Percentiles rank a stretch among this genome's conserved stretches.
Conservation (phyloP, 441 rosid genomes). For the Iberis amara region DNA sequence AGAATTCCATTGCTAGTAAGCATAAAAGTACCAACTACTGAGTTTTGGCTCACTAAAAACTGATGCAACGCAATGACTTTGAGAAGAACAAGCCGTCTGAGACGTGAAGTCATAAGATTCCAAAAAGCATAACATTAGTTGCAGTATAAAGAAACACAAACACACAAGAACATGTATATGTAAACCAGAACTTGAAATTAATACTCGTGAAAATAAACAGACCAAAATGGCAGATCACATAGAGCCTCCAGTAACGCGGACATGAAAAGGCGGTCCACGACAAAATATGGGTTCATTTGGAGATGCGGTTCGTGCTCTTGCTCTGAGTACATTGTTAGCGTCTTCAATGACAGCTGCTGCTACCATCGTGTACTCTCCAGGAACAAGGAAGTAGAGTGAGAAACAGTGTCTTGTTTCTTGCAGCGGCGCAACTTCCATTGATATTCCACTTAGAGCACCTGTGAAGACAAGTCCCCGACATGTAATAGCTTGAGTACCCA, state of each 20-base stretch:
- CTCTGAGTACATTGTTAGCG: slow-evolving; percentile 75
- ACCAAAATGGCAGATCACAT: slow-evolving; percentile 26
- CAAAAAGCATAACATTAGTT: slow-evolving; percentile 6
- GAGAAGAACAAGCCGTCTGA: not conserved
- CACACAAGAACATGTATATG: slow-evolving; percentile 20
- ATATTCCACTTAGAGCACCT: slow-evolving; percentile 74
- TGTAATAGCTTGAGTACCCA: no score
- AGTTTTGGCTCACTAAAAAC: no score
- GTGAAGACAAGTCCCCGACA: slow-evolving; percentile 11
- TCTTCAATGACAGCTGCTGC: slow-evolving; percentile 89
- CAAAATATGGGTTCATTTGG: slow-evolving; percentile 84
- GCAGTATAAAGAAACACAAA: not conserved
- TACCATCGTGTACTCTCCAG: slow-evolving; percentile 82
- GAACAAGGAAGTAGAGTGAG: slow-evolving; percentile 81
- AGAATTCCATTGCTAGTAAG: no score
- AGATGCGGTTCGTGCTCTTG: slow-evolving; percentile 66
- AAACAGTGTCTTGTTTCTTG: slow-evolving; percentile 71
- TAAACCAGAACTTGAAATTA: slow-evolving; percentile 20
- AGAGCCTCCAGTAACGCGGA: slow-evolving; percentile 61
- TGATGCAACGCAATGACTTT: not conserved
- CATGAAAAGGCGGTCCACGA: slow-evolving; percentile 82
- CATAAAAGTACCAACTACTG: no score
- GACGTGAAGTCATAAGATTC: not conserved
- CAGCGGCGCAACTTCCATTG: slow-evolving; percentile 73
- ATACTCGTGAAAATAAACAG: slow-evolving; percentile 11